Percentiles rank a stretch among this genome's conserved stretches.
Evolutionary conservation across 2,329 filamentous ascomycete species (phyloP).

Genomic region (Dactylellina parvicollis): DNA sequence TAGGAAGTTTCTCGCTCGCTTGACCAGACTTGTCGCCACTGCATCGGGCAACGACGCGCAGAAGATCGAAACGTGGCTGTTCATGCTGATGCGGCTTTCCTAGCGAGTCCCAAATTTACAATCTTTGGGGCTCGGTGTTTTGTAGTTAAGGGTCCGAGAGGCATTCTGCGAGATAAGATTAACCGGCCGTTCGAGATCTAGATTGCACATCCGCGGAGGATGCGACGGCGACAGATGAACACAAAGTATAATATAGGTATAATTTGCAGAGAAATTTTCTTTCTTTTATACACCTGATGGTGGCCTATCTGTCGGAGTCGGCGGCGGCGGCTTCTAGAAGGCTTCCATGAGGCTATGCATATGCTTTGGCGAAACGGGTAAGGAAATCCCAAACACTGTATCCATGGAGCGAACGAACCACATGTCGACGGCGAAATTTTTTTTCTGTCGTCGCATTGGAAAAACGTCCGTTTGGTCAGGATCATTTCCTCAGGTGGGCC

Average conservation of each 20-base stretch:
- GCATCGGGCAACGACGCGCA: constrained; percentile 17
- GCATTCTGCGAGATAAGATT: constrained; percentile 53
- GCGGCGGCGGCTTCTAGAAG: constrained; percentile 47
- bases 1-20: constrained; percentile 51
- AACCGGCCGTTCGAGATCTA: constrained; percentile 36
- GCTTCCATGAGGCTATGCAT: constrained; percentile 35
- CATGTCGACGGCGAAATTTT: background rate
- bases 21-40: constrained; percentile 37
- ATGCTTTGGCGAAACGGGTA: constrained; percentile 41
- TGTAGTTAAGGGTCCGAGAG: constrained; percentile 23
- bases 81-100: constrained; percentile 28
- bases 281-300: background rate
- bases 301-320: constrained; percentile 19
- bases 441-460: constrained; percentile 10
- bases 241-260: constrained; percentile 29
- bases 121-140: background rate
- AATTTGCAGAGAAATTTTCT: constrained; percentile 3
- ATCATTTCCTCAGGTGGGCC: constrained; percentile 19
- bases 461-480: constrained; percentile 43
- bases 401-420: background rate
- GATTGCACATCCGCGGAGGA: constrained; percentile 17
- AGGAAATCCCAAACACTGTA: background rate
- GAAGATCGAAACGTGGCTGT: constrained; percentile 37
- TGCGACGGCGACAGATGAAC: constrained; percentile 11
- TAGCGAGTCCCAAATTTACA: constrained; percentile 33